Percentiles rank a stretch among this genome's conserved stretches.
Evolutionary conservation across 345 rosid species (phyloP).

Genomic region (Diplotaxis tenuifolia): DNA sequence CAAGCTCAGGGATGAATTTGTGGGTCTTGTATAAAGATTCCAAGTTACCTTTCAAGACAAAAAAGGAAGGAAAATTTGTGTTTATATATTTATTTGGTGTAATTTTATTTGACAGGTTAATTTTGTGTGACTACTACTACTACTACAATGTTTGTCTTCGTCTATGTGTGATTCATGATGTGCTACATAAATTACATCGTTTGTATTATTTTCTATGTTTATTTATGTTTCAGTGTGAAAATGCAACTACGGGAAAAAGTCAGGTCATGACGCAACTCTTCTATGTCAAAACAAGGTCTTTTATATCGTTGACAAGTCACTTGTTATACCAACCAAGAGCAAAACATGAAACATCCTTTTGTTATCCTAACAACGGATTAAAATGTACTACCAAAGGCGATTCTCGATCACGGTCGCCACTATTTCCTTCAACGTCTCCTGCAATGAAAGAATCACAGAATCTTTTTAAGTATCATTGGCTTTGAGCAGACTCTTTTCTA

Average conservation of each 20-base stretch:
- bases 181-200: background rate
- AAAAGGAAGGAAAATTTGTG: too few relatives aligned
- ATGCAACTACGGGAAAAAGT: too few relatives aligned
- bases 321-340: background rate
- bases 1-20: too few relatives aligned
- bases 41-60: too few relatives aligned
- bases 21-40: too few relatives aligned
- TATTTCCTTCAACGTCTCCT: conserved; percentile 81
- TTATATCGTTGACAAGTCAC: background rate
- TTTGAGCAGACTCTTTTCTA: background rate
- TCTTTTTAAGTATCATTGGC: background rate
- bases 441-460: conserved; percentile 12
- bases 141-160: too few relatives aligned
- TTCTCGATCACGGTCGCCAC: conserved; percentile 66
- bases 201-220: background rate
- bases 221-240: too few relatives aligned
- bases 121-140: too few relatives aligned
- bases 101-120: too few relatives aligned
- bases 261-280: background rate
- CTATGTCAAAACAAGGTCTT: background rate
- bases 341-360: background rate
- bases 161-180: too few relatives aligned
- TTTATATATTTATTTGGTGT: too few relatives aligned
- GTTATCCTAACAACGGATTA: background rate
- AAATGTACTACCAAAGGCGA: conserved; percentile 54